Percentiles rank a stretch among this genome's conserved stretches.
Evolutionary conservation across 768 basidiomycete species (phyloP).

Genomic region (Trametopsis cervina): DNA sequence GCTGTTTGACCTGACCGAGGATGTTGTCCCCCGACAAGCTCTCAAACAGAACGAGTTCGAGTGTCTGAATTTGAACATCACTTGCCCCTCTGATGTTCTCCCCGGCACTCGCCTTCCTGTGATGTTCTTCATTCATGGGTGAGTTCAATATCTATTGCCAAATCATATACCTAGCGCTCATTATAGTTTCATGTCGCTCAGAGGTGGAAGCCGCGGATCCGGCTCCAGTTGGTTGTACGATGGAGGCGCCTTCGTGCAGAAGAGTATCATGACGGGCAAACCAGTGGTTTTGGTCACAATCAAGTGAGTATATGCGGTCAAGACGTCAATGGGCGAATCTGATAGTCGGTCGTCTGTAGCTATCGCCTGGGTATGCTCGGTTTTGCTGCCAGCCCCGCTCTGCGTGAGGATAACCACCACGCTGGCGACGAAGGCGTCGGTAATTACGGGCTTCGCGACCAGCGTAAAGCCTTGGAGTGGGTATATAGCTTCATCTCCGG

Average conservation of each 20-base stretch:
- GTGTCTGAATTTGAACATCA: conserved; percentile 76
- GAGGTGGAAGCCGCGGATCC: conserved; percentile 66
- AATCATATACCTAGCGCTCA: no score
- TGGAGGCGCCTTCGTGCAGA: conserved; percentile 62
- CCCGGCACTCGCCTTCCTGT: conserved; percentile 56
- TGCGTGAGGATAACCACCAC: conserved; percentile 60
- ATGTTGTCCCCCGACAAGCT: conserved; percentile 45
- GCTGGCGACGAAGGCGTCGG: conserved; percentile 67
- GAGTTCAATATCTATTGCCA: no score
- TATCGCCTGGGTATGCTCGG: conserved; percentile 76
- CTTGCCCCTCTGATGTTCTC: conserved; percentile 54
- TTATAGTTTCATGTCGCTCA: conserved; percentile 22
- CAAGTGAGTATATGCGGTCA: conserved; percentile 46
- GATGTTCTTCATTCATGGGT: conserved; percentile 89
- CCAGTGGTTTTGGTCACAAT: conserved; percentile 68
- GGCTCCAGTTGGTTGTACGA: conserved; percentile 78
- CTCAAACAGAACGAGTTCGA: conserved; percentile 69
- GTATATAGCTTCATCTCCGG: conserved; percentile 42
- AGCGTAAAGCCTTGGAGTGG: conserved; percentile 42
- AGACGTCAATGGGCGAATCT: conserved; percentile 3
- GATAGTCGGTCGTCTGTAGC: conserved; percentile 29
- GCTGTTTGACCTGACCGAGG: conserved; percentile 50
- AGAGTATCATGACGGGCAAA: conserved; percentile 53
- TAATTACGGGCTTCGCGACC: conserved; percentile 57
- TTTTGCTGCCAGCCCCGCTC: conserved; percentile 58